Evolutionary conservation across 2,329 filamentous ascomycete species (phyloP).

Genomic region (Elsinoe batatas): DNA sequence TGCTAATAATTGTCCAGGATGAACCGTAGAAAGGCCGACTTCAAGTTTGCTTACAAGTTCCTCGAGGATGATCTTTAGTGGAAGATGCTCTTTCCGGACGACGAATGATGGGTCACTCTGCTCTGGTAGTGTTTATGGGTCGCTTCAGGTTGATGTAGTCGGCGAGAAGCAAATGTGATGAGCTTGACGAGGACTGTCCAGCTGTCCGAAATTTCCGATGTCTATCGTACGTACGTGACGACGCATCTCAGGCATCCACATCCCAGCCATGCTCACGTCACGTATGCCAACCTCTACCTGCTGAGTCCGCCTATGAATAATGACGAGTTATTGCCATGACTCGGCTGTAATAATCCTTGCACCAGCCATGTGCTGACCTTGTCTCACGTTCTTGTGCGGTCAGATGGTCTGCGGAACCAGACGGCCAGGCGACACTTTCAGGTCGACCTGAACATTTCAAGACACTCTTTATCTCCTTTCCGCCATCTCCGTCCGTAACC

Average conservation of each 20-base stretch:
- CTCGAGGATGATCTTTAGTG: slow-evolving; percentile 76
- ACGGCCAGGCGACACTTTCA: neutral
- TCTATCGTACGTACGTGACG: neutral
- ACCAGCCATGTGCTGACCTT: slow-evolving; percentile 9
- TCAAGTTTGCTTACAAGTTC: slow-evolving; percentile 97
- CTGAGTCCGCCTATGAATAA: too few relatives aligned
- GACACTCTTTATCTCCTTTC: neutral
- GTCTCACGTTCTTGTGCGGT: slow-evolving; percentile 6
- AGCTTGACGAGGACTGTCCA: too few relatives aligned
- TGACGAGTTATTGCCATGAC: neutral
- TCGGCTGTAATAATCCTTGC: neutral
- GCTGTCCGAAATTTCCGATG: too few relatives aligned
- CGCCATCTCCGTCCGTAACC: neutral
- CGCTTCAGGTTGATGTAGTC: neutral
- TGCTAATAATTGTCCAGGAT: slow-evolving; percentile 53
- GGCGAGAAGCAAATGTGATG: neutral
- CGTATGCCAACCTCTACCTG: neutral
- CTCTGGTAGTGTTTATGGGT: neutral
- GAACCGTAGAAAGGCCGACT: slow-evolving; percentile 95
- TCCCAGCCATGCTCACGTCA: slow-evolving; percentile 5
- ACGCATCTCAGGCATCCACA: slow-evolving; percentile 7
- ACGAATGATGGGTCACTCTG: too few relatives aligned
- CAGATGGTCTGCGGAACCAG: slow-evolving; percentile 2
- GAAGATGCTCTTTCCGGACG: neutral
- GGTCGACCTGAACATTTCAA: slow-evolving; percentile 2